Base-by-base conservation (phyloP, 331 rosid species). In the Phaseolus coccineus region DNA sequence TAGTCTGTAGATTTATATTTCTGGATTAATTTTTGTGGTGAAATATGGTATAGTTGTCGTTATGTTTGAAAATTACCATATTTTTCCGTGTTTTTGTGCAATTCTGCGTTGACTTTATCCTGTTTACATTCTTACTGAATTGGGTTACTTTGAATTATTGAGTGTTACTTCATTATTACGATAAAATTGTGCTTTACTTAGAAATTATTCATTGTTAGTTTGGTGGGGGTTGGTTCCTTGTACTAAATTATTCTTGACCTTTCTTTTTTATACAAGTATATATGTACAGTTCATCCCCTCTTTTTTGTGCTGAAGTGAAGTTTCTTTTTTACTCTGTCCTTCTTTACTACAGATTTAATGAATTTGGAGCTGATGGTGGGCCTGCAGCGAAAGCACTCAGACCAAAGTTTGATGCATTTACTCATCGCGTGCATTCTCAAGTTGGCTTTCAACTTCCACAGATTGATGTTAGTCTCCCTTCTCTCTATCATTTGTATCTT, bases 351-450 rank as follows among this genome's bases (percentile, higher is more conserved):
- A 87, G 88, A 67, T 83, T 85, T 42, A 83, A 83, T 61, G 89
- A 87, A 52, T 81, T 81, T 69, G 93, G 93, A 35, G 68, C 73
- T 56, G 86, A 87, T 8, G 93, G 89, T 50, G 89, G 88, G 35
- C 84, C 85, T n/a, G 80, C 80, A 24, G 82, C 84, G 0, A 85
- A 83, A 71, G 73, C 76, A 16, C 87, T 89, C 27, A 85, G 72
- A 47, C 89, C 87, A 19, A 87, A 89, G 78, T 81, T 87, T 73
- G 88, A 81, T 69, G 70, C 82, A 57, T 79, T 89, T 76, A 40
- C 83, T 11, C 37, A 79, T 69, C 84, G 63, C 69, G 74, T 89
- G 71, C 85, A 85, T 59, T 81, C 87, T 68, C 91, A 87, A 68
- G 80, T 81, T 65, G 88, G 85, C 69, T 68, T 85, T 62, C 89